These are phyloP conservation scores for Calonectria crousiana DNA, from an alignment of 2,329 filamentous ascomycete genomes.

Conservation along the genomic window DNA sequence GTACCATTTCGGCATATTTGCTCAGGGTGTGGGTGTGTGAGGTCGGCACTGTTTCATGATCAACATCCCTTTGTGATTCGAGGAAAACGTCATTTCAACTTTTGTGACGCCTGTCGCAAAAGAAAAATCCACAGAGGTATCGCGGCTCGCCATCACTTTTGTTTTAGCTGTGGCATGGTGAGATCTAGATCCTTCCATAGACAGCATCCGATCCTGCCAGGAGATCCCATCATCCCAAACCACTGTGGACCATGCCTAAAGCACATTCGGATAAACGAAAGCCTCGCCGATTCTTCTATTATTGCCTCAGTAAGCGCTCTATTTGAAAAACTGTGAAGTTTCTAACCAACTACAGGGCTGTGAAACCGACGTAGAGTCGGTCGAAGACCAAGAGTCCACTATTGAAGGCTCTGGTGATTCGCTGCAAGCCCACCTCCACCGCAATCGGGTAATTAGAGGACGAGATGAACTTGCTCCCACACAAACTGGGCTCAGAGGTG, in stretches of 20 bases:
- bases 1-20: slow-evolving; percentile 49
- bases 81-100: slow-evolving; percentile 46
- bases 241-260: slow-evolving; percentile 48
- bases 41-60: slow-evolving; percentile 51
- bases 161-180: slow-evolving; percentile 55
- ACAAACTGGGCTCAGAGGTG: background rate
- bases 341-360: background rate
- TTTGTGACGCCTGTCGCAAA: slow-evolving; percentile 51
- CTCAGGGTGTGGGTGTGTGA: slow-evolving; percentile 50
- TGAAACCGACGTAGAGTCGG: background rate
- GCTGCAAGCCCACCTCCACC: slow-evolving; percentile 3
- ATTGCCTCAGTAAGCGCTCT: slow-evolving; percentile 40
- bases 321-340: background rate
- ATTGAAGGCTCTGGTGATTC: slow-evolving; percentile 10
- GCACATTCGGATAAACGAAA: slow-evolving; percentile 40
- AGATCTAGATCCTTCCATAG: slow-evolving; percentile 55
- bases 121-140: slow-evolving; percentile 37
- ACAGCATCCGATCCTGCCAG: slow-evolving; percentile 37
- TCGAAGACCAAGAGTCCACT: background rate
- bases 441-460: background rate
- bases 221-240: slow-evolving; percentile 46
- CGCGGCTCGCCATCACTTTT: slow-evolving; percentile 52
- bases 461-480: no score
- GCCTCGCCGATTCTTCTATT: slow-evolving; percentile 43
- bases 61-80: slow-evolving; percentile 46